Conservation (phyloP, 1,139 yeast species). For the Taphrina pruni region DNA sequence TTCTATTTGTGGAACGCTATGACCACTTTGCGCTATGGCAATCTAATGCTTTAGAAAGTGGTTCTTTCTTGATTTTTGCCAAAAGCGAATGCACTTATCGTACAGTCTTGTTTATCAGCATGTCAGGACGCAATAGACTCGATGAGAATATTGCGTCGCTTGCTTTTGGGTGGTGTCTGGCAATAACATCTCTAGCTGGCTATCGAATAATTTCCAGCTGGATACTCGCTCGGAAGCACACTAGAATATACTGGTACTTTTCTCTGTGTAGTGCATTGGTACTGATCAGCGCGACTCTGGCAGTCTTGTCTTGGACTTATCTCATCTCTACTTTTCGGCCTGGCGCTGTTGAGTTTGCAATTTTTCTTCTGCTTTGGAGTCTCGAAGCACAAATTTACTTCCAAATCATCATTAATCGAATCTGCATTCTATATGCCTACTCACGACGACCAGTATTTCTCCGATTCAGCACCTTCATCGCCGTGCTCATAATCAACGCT, state of each 20-base stretch:
- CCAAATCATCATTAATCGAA: constrained; percentile 25
- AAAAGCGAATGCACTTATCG: not conserved
- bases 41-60: not conserved
- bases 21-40: not conserved
- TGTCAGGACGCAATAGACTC: not conserved
- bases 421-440: constrained; percentile 16
- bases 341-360: constrained; percentile 1
- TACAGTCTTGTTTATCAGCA: not conserved
- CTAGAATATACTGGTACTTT: constrained; percentile 12
- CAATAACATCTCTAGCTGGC: not conserved
- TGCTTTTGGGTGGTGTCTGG: constrained; percentile 29
- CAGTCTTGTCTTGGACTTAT: constrained; percentile 17
- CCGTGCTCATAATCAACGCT: constrained; percentile 6
- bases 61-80: not conserved
- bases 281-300: constrained; percentile 18
- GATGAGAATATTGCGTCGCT: constrained; percentile 24
- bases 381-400: constrained; percentile 28
- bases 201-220: constrained; percentile 11
- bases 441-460: constrained; percentile 4
- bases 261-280: constrained; percentile 16
- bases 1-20: not conserved
- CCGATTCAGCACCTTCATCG: not conserved
- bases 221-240: not conserved
- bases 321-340: constrained; percentile 10
- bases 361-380: constrained; percentile 21